Percentiles rank a stretch among this genome's conserved stretches.
Evolutionary conservation across 192 early-diverging fungal genomes (phyloP).

Genomic region (Coemansia sp.): DNA sequence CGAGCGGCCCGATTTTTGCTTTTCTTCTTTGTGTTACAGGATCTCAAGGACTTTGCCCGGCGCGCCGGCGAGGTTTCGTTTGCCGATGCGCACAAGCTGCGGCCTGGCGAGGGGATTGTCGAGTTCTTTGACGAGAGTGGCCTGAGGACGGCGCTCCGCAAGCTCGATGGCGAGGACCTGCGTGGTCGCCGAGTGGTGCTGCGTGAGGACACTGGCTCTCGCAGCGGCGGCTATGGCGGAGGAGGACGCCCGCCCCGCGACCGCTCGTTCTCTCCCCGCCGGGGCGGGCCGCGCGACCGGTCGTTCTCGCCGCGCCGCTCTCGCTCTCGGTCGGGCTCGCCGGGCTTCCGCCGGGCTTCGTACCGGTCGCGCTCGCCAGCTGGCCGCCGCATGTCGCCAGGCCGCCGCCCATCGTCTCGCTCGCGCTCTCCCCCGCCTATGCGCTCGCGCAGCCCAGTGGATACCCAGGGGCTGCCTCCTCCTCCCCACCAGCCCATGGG

Average conservation of each 20-base stretch:
- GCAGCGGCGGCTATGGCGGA: conserved; percentile 24
- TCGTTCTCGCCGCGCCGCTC: conserved; percentile 41
- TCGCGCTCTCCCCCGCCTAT: conserved; percentile 21
- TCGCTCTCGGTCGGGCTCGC: conserved; percentile 56
- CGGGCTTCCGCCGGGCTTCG: conserved; percentile 26
- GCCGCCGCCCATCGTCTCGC: conserved; percentile 17
- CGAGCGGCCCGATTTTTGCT: conserved; percentile 5
- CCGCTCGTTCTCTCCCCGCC: conserved; percentile 39
- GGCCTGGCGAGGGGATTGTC: conserved; percentile 84
- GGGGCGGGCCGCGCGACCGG: conserved; percentile 50
- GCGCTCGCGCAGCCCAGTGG: conserved; percentile 27
- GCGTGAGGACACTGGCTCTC: conserved; percentile 53
- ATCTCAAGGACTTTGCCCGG: conserved; percentile 94
- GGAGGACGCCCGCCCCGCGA: conserved; percentile 41
- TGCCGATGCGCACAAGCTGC: conserved; percentile 82
- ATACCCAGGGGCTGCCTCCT: conserved; percentile 4
- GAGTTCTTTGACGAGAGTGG: conserved; percentile 81
- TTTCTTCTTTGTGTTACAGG: conserved; percentile 55
- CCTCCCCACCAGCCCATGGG: conserved; percentile 27
- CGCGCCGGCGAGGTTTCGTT: conserved; percentile 93
- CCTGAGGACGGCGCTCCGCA: conserved; percentile 79
- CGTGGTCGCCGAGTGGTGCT: conserved; percentile 65
- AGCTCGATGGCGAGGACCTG: conserved; percentile 75
- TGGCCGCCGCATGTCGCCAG: conserved; percentile 12
- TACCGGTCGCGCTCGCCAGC: conserved; percentile 29